Evolutionary conservation across 331 rosid genomes (phyloP), one percentile per base, ranked within the genome.

Genomic region (Erythrophleum ivorense): DNA sequence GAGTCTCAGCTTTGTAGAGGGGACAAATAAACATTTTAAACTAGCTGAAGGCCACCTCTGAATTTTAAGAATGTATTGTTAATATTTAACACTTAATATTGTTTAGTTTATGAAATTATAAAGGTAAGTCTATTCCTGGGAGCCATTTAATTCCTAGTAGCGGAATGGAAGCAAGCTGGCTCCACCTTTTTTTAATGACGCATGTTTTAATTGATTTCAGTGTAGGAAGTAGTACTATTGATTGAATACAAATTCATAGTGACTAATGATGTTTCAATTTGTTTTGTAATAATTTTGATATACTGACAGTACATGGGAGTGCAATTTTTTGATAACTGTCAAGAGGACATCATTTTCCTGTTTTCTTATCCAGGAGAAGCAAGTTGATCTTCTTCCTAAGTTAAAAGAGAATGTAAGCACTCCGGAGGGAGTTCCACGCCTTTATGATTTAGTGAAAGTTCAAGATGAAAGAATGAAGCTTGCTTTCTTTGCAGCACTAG

Each of bases 361-460:
- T 75, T 71, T 79, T 75, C 75, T 68, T 31, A 19, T 81, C 72
- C 91, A 93, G 99, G 98, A 93, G 83, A 93, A 95, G 87, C 99
- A 95, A 85, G 88, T 68, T 82, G 84, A 89, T 84, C 86, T 86
- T 71, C 88, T 92, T 74, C 87, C 94, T 78, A 89, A 75, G 83
- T 6, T 90, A 86, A 92, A 87, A 89, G 86, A 80, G 84, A 91
- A 83, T 9, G 87, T 89, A 41, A 87, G 71, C 81, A 88, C 95
- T 83, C 98, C 99, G 0, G 98, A 92, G 86, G 97, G 95, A 38
- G 98, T 95, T 89, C 97, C 90, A 7, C 98, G 97, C 55, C 94
- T 95, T 71, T 93, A 93, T 78, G 97, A 95, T 88, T 82, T 95
- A 80, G 89, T 95, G 53, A 87, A 87, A 83, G 97, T 95, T 73